Percentiles rank a stretch among this genome's conserved stretches.
These are phyloP conservation scores for Suillus placidus DNA, from an alignment of 768 basidiomycete genomes.

Conservation along the genomic window DNA sequence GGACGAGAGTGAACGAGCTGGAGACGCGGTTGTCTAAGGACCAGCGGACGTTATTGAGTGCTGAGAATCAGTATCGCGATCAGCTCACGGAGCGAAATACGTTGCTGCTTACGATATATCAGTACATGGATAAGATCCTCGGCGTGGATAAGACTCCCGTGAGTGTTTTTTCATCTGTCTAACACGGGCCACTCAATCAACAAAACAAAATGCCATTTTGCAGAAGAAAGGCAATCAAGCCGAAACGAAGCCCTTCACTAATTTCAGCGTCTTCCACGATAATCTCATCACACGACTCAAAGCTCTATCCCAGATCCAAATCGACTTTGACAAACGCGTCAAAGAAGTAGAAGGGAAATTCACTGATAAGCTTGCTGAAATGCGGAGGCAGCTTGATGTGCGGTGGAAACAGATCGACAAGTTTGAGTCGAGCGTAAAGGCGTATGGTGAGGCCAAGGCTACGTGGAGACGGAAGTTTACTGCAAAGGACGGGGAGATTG, in stretches of 20 bases:
- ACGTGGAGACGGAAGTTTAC: conserved; percentile 82
- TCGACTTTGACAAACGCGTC: conserved; percentile 82
- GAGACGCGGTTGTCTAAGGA: conserved; percentile 84
- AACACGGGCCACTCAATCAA: neutral
- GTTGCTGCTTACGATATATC: conserved; percentile 87
- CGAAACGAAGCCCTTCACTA: conserved; percentile 91
- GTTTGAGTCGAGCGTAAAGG: conserved; percentile 85
- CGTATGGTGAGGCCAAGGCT: conserved; percentile 76
- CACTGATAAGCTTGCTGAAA: conserved; percentile 70
- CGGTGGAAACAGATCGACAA: conserved; percentile 93
- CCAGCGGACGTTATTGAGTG: conserved; percentile 66
- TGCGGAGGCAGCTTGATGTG: conserved; percentile 85
- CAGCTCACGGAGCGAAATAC: conserved; percentile 94
- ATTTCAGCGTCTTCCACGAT: conserved; percentile 93
- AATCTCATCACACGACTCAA: conserved; percentile 89
- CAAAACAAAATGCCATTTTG: neutral
- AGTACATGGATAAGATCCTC: conserved; percentile 92
- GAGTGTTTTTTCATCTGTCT: conserved; percentile 31
- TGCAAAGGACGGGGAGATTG: conserved; percentile 88
- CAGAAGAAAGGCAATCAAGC: conserved; percentile 77
- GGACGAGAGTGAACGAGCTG: conserved; percentile 67
- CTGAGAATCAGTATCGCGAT: conserved; percentile 84
- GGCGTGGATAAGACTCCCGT: conserved; percentile 88
- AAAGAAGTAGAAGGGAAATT: conserved; percentile 80
- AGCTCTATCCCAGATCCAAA: conserved; percentile 78